phyloP scores from a whole-genome alignment of 1,139 yeast genomes.

The Yamadazyma taylorii region DNA sequence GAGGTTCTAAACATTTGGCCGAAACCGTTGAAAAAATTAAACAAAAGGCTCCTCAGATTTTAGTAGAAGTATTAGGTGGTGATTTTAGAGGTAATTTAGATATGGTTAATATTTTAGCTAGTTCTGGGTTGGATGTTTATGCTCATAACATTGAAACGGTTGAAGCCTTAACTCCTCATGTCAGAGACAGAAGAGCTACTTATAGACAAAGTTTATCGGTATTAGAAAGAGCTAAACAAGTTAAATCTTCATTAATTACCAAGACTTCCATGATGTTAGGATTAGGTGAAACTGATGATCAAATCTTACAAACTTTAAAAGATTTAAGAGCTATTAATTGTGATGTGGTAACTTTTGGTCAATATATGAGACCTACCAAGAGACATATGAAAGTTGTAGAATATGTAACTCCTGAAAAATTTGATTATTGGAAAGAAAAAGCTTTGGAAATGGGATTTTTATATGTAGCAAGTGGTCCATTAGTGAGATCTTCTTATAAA shows the following conservation, averaged over 20 bases:
- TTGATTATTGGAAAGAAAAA: constrained; percentile 86
- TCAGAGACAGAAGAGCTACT: constrained; percentile 95
- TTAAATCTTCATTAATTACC: constrained; percentile 76
- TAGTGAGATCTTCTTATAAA: constrained; percentile 93
- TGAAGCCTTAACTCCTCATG: constrained; percentile 90
- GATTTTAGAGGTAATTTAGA: constrained; percentile 90
- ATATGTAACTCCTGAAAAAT: constrained; percentile 91
- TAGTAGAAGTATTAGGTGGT: constrained; percentile 93
- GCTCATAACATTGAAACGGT: constrained; percentile 98
- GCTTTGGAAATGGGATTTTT: constrained; percentile 92
- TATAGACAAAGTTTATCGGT: constrained; percentile 85
- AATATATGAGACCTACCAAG: constrained; percentile 98
- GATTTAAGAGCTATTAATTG: constrained; percentile 77
- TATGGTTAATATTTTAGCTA: constrained; percentile 78
- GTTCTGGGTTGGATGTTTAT: constrained; percentile 89
- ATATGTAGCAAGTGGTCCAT: constrained; percentile 96
- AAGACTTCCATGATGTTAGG: constrained; percentile 97
- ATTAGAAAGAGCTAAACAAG: constrained; percentile 73
- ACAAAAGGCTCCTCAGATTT: constrained; percentile 82
- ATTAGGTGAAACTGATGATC: constrained; percentile 93
- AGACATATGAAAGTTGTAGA: constrained; percentile 98
- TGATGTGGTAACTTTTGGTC: constrained; percentile 98
- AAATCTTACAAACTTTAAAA: constrained; percentile 67
- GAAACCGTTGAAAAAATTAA: constrained; percentile 86
- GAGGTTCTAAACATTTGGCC: constrained; percentile 89